These are phyloP conservation scores for Metschnikowia gelsemii DNA, from an alignment of 805 yeast genomes.

Conservation along the genomic window DNA sequence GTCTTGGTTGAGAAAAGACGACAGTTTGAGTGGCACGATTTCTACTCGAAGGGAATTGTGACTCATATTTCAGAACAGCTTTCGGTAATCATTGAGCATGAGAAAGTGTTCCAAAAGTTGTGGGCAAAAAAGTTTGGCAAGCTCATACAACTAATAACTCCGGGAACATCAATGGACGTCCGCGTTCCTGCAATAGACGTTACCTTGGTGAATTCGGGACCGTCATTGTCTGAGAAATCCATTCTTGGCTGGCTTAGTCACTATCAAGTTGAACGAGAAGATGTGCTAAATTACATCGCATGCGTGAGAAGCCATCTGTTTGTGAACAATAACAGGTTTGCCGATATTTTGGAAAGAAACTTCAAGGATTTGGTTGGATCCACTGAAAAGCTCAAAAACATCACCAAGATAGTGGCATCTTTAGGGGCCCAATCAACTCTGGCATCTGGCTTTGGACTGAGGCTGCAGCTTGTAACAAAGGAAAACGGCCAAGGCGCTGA, in stretches of 20 bases:
- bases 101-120: constrained; percentile 49
- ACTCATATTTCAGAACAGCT: constrained; percentile 54
- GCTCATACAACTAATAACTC: constrained; percentile 28
- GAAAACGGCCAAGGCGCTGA: constrained; percentile 14
- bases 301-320: constrained; percentile 28
- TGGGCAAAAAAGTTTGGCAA: constrained; percentile 67
- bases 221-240: neutral
- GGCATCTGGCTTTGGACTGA: constrained; percentile 15
- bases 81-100: constrained; percentile 56
- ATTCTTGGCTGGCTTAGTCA: constrained; percentile 38
- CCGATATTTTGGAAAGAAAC: constrained; percentile 42
- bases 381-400: constrained; percentile 37
- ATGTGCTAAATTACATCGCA: constrained; percentile 31
- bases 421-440: constrained; percentile 21
- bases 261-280: constrained; percentile 33
- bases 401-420: constrained; percentile 33
- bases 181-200: constrained; percentile 26
- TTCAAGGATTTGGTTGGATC: constrained; percentile 45
- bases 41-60: constrained; percentile 39
- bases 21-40: constrained; percentile 56
- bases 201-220: constrained; percentile 15
- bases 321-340: constrained; percentile 29
- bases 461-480: constrained; percentile 14
- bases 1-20: constrained; percentile 60
- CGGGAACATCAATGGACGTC: constrained; percentile 15